Evolutionary conservation across 495 filamentous ascomycete genomes (phyloP).

Genomic region (Beverwykella pulmonaria): DNA sequence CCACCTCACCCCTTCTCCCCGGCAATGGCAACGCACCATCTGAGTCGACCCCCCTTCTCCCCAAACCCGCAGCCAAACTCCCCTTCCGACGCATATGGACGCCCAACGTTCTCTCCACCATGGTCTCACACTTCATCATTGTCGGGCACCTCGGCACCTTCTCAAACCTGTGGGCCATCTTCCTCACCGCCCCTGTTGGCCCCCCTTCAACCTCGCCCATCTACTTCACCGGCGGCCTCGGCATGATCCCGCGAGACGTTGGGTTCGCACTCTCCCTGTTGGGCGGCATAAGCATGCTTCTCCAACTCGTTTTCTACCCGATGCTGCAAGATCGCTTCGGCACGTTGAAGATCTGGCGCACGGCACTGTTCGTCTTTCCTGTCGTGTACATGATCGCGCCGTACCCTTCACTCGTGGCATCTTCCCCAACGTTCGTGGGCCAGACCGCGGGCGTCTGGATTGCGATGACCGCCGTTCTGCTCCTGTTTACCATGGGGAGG

Average conservation of each 20-base stretch:
- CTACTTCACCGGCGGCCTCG: conserved; percentile 15
- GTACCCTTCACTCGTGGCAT: conserved; percentile 11
- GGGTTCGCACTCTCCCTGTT: conserved; percentile 11
- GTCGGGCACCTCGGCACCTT: conserved; percentile 23
- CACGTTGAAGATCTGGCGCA: conserved; percentile 21
- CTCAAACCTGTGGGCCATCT: conserved; percentile 20
- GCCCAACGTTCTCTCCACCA: conserved; percentile 19
- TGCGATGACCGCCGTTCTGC: neutral
- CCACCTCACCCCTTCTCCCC: neutral
- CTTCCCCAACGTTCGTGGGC: neutral
- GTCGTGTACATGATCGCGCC: conserved; percentile 19
- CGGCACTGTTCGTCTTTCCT: conserved; percentile 21
- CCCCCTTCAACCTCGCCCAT: neutral
- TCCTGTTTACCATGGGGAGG: conserved; percentile 9
- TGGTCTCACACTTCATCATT: conserved; percentile 27
- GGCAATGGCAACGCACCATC: neutral
- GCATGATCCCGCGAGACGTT: conserved; percentile 10
- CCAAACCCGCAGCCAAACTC: conserved; percentile 2
- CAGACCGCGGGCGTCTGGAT: conserved; percentile 9
- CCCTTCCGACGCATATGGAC: conserved; percentile 25
- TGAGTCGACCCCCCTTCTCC: neutral
- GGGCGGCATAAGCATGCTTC: neutral
- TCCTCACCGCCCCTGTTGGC: conserved; percentile 19
- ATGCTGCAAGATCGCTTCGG: conserved; percentile 15
- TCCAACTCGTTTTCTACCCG: conserved; percentile 18